Conservation (phyloP, 1,284 basidiomycete species). For the Pyrrhoderma noxium region DNA sequence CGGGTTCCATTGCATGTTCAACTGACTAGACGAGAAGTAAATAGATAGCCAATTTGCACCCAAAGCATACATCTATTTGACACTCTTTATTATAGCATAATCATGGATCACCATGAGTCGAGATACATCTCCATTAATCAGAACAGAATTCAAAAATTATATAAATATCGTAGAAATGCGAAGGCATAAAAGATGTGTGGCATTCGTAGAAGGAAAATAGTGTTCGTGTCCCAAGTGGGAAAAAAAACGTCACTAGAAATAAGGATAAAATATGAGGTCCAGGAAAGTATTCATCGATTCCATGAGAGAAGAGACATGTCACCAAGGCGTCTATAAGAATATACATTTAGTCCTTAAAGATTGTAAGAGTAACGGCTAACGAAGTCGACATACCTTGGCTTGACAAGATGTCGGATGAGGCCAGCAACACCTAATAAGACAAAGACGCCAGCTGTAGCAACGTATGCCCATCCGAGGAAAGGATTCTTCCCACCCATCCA, state of each 20-base stretch:
- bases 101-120: constrained; percentile 1
- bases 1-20: not conserved
- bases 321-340: constrained; percentile 55
- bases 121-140: not conserved
- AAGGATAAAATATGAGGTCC: not conserved
- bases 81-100: not conserved
- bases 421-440: constrained; percentile 83
- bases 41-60: too few species aligned
- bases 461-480: constrained; percentile 96
- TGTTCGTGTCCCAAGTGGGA: too few species aligned
- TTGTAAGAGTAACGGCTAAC: constrained; percentile 20
- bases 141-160: not conserved
- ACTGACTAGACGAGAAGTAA: too few species aligned
- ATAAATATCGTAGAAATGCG: not conserved
- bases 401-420: constrained; percentile 87
- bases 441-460: constrained; percentile 83
- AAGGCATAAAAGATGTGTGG: too few species aligned
- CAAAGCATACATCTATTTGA: not conserved
- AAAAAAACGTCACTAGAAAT: not conserved
- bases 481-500: constrained; percentile 98
- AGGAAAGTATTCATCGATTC: constrained; percentile 47
- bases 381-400: constrained; percentile 73
- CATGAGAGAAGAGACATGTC: constrained; percentile 84
- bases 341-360: constrained; percentile 2
- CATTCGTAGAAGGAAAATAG: too few species aligned